Evolutionary conservation across 352 stramenopile genomes (phyloP), one percentile per base, ranked within the genome.

Genomic region (Pythium diclinum): DNA sequence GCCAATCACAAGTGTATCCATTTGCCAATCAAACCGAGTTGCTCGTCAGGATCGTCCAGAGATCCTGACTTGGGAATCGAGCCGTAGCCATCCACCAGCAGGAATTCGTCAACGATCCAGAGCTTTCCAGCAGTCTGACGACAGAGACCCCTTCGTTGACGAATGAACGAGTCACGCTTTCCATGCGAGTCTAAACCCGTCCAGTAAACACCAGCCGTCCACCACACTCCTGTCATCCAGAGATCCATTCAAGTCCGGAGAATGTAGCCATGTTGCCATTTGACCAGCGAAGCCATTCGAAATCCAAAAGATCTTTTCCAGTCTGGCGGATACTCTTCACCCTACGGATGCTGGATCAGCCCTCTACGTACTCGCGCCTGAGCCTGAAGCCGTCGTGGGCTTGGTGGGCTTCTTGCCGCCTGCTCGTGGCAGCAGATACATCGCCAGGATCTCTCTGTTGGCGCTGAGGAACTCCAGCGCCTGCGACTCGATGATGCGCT

Each of bases 401-500:
- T 65, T 69, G 30, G 49, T 68, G 23, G 71, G 67, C 56, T 72
- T 70, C 32, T 36, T 61, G 7, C 54, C 54, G 14, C 47, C 51
- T 16, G 38, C 56, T 34, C 79, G 78, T 7, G 85, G 83, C 17
- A 95, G 64, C 23, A 92, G 62, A 56, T 93, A 96, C 84, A 94
- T 93, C 57, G 78, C 79, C 54, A 94, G 74, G 14, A 94, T 74
- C 25, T 96, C 85, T 19, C 83, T 75, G 28, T 94, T 92, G 28
- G 65, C 71, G 56, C 81, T 79, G 21, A 94, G 71, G 53, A 94
- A 94, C 54, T 89, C 79, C 32, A 94, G 69, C 25, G 89, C 62
- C 44, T 91, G 82, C 44, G 79, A 85, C 72, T 96, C 84, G 47
- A 96, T 81, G 59, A 92, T 66, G 13, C 83, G 76, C 61, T 89